Evolutionary conservation across 2,329 filamentous ascomycete species (phyloP), one percentile per base, ranked within the genome.

Genomic region (Bimuria novae-zelandiae): DNA sequence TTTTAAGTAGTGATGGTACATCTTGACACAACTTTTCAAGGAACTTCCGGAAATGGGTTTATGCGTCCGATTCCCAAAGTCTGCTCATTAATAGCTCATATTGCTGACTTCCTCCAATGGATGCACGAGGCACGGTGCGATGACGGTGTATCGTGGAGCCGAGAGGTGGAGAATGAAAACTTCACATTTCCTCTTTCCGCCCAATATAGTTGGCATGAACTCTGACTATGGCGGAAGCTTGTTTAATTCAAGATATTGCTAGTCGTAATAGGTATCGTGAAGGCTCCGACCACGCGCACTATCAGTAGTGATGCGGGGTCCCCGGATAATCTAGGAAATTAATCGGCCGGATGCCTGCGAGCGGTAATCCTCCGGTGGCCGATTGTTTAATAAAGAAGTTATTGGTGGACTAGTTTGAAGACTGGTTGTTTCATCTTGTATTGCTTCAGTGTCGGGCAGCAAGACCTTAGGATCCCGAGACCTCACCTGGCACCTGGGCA

Each of bases 81-180:
- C 7, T 35, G 11, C 12, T 12, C 19, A 14, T 36, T 35, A 46
- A 46, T 46, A 46, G 30, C 14, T 16, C 35, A 10, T 36, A 46
- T 45, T 35, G 19, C 21, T 7, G 36, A 46, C 30, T 46, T 46
- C 43, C 43, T 46, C 43, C 43, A 46, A 46, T 46, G 40, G 27
- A 11, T 35, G 12, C 14, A 25, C 21, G 3, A 17, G n/a, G 21
- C 21, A n/a, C 19, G 14, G 43, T 30, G 30, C 19, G 17, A 17
- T 12, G n/a, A 27, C 30, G 30, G 43, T 21, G 21, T 35, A 35
- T 35, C 30, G 43, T 35, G 12, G 22, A 17, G 17, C 43, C 30
- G 43, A 46, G 43, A 46, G 30, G 43, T 44, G 41, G 27, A 44
- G 10, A 21, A 22, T 22, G 21, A 7, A 3, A 12, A 25, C 30